These are phyloP conservation scores for Macrolepiota dolichaula DNA, from an alignment of 768 basidiomycete species.

Conservation along the genomic window DNA sequence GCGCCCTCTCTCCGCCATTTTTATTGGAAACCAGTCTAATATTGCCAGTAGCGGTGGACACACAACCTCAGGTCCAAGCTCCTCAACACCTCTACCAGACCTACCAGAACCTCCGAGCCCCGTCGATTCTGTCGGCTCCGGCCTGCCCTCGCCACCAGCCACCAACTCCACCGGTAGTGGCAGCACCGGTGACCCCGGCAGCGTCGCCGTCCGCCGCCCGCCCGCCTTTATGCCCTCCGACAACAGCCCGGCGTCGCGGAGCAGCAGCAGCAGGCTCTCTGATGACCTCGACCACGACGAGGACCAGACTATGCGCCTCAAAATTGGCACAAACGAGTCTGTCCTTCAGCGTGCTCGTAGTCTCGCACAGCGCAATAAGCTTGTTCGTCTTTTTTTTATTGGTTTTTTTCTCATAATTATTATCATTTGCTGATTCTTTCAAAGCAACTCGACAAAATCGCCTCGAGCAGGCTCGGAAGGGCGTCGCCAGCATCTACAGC, in stretches of 20 bases:
- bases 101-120: slow-evolving; percentile 74
- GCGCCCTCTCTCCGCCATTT: slow-evolving; percentile 40
- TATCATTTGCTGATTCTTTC: slow-evolving; percentile 15
- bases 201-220: slow-evolving; percentile 29
- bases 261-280: slow-evolving; percentile 24
- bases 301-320: slow-evolving; percentile 59
- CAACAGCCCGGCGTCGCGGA: slow-evolving; percentile 18
- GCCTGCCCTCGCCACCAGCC: slow-evolving; percentile 79
- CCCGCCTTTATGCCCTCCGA: slow-evolving; percentile 22
- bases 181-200: slow-evolving; percentile 61
- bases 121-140: slow-evolving; percentile 47
- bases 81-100: slow-evolving; percentile 51
- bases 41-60: slow-evolving; percentile 19
- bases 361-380: slow-evolving; percentile 68
- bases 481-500: slow-evolving; percentile 31
- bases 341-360: slow-evolving; percentile 69
- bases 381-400: slow-evolving; percentile 44
- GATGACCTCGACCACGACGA: slow-evolving; percentile 51
- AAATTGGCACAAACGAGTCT: slow-evolving; percentile 45
- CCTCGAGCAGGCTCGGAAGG: slow-evolving; percentile 13
- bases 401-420: not conserved
- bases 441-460: slow-evolving; percentile 12
- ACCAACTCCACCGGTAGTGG: slow-evolving; percentile 85
- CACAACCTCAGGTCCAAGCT: slow-evolving; percentile 19
- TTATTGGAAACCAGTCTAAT: slow-evolving; percentile 28